A percentile compares a stretch with the other conserved stretches of the same genome.
phyloP scores from a whole-genome alignment of 352 stramenopile genomes.

The Globisporangium okanoganense region DNA sequence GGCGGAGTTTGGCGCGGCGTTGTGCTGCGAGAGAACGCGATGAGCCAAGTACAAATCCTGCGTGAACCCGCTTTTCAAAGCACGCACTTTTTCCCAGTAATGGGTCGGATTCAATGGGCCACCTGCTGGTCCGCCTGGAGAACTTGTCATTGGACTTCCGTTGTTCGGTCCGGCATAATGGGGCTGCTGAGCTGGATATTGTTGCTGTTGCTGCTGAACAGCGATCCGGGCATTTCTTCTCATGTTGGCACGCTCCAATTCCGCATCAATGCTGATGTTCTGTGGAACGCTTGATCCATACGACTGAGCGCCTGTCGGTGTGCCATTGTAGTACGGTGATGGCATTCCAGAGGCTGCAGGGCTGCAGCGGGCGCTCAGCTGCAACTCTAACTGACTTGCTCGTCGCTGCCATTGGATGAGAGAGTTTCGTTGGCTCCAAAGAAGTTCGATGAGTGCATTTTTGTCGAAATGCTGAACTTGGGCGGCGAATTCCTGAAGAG shows the following conservation, averaged over 20 bases:
- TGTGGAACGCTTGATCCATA: slow-evolving; percentile 22
- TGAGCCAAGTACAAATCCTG: slow-evolving; percentile 56
- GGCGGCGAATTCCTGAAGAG: slow-evolving; percentile 56
- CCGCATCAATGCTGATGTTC: slow-evolving; percentile 36
- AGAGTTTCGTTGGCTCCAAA: slow-evolving; percentile 67
- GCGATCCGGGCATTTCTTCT: slow-evolving; percentile 28
- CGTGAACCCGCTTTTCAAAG: slow-evolving; percentile 43
- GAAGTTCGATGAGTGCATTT: slow-evolving; percentile 56
- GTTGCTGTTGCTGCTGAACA: slow-evolving; percentile 17
- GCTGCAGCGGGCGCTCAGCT: slow-evolving; percentile 26
- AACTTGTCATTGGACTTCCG: slow-evolving; percentile 15
- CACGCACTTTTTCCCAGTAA: slow-evolving; percentile 74
- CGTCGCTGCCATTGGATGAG: slow-evolving; percentile 62
- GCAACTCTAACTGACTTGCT: slow-evolving; percentile 45
- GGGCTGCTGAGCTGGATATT: slow-evolving; percentile 19
- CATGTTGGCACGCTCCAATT: slow-evolving; percentile 43
- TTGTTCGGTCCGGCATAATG: slow-evolving; percentile 18
- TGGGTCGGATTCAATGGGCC: slow-evolving; percentile 29
- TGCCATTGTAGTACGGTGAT: slow-evolving; percentile 39
- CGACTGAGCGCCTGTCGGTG: slow-evolving; percentile 16
- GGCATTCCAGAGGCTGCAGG: slow-evolving; percentile 10
- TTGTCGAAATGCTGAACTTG: slow-evolving; percentile 73
- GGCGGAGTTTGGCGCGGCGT: slow-evolving; percentile 46
- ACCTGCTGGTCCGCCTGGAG: slow-evolving; percentile 7
- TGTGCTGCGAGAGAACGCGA: slow-evolving; percentile 63